These are phyloP conservation scores for Chaetomiaceae sp. DNA, from an alignment of 2,329 filamentous ascomycete genomes.

Conservation along the genomic window DNA sequence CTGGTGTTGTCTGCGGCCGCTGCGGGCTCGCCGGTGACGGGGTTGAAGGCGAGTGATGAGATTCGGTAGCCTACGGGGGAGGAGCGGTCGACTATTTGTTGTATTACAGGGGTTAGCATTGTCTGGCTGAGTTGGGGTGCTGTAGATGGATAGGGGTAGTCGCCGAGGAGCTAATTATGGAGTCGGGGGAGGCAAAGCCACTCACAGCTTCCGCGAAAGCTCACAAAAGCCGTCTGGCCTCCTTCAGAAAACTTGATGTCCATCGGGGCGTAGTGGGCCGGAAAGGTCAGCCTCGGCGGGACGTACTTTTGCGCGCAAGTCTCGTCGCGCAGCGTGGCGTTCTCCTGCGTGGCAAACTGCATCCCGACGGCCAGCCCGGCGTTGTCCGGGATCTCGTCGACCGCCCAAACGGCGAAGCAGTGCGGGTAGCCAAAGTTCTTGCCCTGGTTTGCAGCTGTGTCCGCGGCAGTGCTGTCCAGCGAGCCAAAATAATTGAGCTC, in stretches of 20 bases:
- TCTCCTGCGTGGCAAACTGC: conserved; percentile 42
- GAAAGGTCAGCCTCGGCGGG: conserved; percentile 51
- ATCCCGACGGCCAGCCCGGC: conserved; percentile 40
- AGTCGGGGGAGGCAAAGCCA: conserved; percentile 8
- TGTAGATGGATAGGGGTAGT: neutral
- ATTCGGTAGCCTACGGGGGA: conserved; percentile 44
- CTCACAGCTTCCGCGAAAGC: conserved; percentile 66
- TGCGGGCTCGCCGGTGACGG: conserved; percentile 37
- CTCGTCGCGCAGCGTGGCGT: conserved; percentile 37
- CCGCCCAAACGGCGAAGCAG: conserved; percentile 62
- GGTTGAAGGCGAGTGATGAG: conserved; percentile 36
- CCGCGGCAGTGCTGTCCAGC: conserved; percentile 36
- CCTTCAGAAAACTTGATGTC: conserved; percentile 61
- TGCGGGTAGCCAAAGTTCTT: conserved; percentile 61
- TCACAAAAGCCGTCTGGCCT: conserved; percentile 56
- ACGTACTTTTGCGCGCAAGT: conserved; percentile 40
- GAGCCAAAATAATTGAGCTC: conserved; percentile 69
- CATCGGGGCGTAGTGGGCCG: conserved; percentile 63
- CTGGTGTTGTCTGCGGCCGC: conserved; percentile 38
- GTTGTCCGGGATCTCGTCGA: conserved; percentile 39
- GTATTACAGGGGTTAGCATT: neutral
- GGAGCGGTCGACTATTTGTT: conserved; percentile 41
- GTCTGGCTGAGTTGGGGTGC: too few relatives aligned
- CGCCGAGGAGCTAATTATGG: too few relatives aligned
- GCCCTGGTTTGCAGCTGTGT: conserved; percentile 22